Conservation (phyloP, 768 basidiomycete species). For the Thelephora aurantiotincta region DNA sequence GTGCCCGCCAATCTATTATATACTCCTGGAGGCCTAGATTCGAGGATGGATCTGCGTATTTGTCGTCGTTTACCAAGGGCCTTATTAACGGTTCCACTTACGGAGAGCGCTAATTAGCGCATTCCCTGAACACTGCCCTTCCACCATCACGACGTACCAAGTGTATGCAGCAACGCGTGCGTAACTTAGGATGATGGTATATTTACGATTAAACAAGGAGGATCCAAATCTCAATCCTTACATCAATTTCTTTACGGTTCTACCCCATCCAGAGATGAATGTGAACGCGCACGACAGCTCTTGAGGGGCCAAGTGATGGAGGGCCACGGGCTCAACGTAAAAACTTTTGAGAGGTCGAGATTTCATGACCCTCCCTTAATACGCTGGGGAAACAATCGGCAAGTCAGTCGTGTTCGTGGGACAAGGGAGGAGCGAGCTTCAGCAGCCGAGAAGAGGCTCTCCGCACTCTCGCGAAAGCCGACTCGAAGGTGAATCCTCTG, state of each 20-base stretch:
- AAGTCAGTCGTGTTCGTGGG: constrained; percentile 13
- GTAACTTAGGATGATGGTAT: constrained; percentile 36
- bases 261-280: constrained; percentile 26
- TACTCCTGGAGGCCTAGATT: too few relatives aligned
- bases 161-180: too few relatives aligned
- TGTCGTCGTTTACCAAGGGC: too few relatives aligned
- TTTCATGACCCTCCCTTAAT: background rate
- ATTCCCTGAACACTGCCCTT: too few relatives aligned
- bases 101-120: too few relatives aligned
- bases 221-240: too few relatives aligned
- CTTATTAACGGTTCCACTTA: too few relatives aligned
- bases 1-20: too few relatives aligned
- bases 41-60: too few relatives aligned
- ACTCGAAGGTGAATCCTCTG: background rate
- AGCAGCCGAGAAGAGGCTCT: constrained; percentile 54
- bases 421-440: constrained; percentile 68
- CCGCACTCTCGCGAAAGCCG: constrained; percentile 21
- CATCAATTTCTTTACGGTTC: constrained; percentile 60
- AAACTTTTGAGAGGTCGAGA: constrained; percentile 67
- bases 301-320: constrained; percentile 54
- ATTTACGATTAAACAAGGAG: constrained; percentile 52
- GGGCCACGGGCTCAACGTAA: constrained; percentile 56
- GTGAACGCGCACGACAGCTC: constrained; percentile 56
- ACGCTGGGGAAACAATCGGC: constrained; percentile 71
- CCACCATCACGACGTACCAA: too few relatives aligned